These are phyloP conservation scores for Marasmius oreades DNA, from an alignment of 1,284 basidiomycete genomes.

Conservation along the genomic window DNA sequence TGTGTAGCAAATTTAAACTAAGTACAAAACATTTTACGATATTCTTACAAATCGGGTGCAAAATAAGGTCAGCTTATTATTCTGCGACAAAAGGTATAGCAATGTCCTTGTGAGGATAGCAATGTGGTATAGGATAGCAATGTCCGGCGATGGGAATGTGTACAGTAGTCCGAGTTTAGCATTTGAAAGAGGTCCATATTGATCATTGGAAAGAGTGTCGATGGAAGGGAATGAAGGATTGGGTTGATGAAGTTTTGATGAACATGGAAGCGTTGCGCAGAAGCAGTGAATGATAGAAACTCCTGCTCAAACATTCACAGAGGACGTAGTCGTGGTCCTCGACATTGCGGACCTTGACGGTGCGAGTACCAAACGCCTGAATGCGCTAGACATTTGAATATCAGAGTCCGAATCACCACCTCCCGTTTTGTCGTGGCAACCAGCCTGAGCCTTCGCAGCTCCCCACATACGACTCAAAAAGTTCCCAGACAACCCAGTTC, in stretches of 20 bases:
- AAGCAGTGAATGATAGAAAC: background rate
- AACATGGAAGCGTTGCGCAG: background rate
- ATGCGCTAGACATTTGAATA: constrained; percentile 1
- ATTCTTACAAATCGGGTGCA: background rate
- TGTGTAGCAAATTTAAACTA: too few species aligned
- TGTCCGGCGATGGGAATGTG: background rate
- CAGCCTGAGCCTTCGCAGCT: constrained; percentile 32
- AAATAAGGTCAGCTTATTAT: background rate
- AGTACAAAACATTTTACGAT: background rate
- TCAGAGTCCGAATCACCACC: background rate
- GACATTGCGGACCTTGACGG: constrained; percentile 6
- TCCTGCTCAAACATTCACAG: background rate
- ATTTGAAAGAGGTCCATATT: background rate
- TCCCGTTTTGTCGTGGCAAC: constrained; percentile 9
- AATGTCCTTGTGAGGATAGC: constrained; percentile 2
- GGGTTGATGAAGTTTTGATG: background rate
- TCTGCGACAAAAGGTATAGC: background rate
- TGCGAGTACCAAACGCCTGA: constrained; percentile 12
- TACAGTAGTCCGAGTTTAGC: background rate
- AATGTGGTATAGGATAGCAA: constrained; percentile 1
- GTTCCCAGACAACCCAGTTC: constrained; percentile 35
- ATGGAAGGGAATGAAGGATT: background rate
- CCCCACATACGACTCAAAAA: constrained; percentile 70
- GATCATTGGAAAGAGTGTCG: background rate
- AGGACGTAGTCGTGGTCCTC: background rate